Percentiles rank a stretch among this genome's conserved stretches.
Conservation (phyloP, 257 asterid genomes). For the Perilla frutescens region DNA sequence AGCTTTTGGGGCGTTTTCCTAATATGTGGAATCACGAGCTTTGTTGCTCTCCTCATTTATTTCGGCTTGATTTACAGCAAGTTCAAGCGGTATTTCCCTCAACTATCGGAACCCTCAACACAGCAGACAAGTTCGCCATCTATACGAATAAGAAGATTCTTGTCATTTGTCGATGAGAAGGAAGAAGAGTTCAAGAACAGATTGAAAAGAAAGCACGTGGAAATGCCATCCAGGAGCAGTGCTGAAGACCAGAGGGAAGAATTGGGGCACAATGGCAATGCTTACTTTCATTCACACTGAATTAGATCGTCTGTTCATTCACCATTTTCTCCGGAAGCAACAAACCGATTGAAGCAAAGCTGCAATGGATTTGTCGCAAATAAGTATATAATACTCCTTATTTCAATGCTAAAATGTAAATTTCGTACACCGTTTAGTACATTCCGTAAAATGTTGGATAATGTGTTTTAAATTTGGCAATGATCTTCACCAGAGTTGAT, state of each 20-base stretch:
- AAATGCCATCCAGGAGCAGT: conserved; percentile 31
- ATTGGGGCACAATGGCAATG: conserved; percentile 27
- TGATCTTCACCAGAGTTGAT: too few relatives aligned
- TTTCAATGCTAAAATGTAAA: too few relatives aligned
- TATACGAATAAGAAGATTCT: conserved; percentile 46
- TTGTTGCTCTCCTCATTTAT: conserved; percentile 48
- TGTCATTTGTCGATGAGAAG: conserved; percentile 66
- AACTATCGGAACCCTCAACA: conserved; percentile 29
- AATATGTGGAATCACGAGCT: conserved; percentile 53
- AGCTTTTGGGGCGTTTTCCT: conserved; percentile 78
- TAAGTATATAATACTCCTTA: not conserved
- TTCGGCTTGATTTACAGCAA: conserved; percentile 43
- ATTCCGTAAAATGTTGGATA: too few relatives aligned
- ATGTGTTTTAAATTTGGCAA: too few relatives aligned
- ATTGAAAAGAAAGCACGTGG: conserved; percentile 60
- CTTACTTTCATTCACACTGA: conserved; percentile 29
- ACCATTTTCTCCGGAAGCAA: not conserved
- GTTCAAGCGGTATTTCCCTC: conserved; percentile 46
- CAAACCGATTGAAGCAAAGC: not conserved
- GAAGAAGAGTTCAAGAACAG: conserved; percentile 51
- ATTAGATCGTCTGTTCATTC: too few relatives aligned
- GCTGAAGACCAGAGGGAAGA: conserved; percentile 31
- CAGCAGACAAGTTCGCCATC: conserved; percentile 32
- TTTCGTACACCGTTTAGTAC: too few relatives aligned
- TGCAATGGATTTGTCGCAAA: not conserved